phyloP scores from a whole-genome alignment of 441 rosid species.

The Euphorbia celastroides region DNA sequence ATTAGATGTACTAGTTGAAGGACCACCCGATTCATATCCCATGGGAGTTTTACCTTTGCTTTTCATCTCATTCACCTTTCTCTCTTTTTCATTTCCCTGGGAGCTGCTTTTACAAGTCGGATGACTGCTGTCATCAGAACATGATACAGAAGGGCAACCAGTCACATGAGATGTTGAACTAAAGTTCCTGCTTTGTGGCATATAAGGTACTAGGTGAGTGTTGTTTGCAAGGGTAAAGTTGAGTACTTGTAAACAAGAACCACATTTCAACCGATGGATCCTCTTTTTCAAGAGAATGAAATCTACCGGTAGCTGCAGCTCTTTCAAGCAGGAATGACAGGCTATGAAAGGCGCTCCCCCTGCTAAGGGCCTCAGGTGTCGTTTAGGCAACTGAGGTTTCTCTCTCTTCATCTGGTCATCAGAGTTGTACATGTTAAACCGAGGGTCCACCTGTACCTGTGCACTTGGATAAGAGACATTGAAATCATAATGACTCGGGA shows the following conservation, averaged over 20 bases:
- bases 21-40: conserved; percentile 26
- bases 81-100: conserved; percentile 21
- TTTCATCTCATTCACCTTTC: conserved; percentile 22
- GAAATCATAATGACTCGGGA: conserved; percentile 26
- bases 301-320: conserved; percentile 70
- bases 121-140: conserved; percentile 39
- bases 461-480: conserved; percentile 61
- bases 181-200: conserved; percentile 25
- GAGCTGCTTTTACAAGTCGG: conserved; percentile 34
- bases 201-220: conserved; percentile 45
- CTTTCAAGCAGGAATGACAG: conserved; percentile 54
- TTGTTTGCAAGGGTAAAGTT: conserved; percentile 46
- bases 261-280: conserved; percentile 64
- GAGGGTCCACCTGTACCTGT: conserved; percentile 38
- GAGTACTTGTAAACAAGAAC: conserved; percentile 62
- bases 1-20: conserved; percentile 24
- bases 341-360: conserved; percentile 81
- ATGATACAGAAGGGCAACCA: conserved; percentile 32
- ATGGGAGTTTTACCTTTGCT: conserved; percentile 27
- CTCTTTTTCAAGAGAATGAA: conserved; percentile 48
- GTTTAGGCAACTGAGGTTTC: conserved; percentile 45
- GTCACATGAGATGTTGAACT: conserved; percentile 33
- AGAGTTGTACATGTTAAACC: conserved; percentile 33
- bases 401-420: conserved; percentile 53
- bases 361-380: conserved; percentile 55